Conservation (phyloP, 306 rosid genomes). For the Pachyrhizus erosus region DNA sequence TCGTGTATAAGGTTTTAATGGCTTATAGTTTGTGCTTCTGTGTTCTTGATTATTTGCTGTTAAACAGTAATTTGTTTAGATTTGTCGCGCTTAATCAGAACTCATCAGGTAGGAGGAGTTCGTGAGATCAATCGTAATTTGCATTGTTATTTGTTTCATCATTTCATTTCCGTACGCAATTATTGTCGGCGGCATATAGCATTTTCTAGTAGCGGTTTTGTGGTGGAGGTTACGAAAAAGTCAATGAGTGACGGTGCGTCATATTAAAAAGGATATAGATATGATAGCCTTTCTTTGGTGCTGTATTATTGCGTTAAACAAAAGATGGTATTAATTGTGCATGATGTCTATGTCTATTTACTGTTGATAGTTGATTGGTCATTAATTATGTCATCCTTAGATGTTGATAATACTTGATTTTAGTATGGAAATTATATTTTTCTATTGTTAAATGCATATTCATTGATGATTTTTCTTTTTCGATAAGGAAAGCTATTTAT, state of each 20-base stretch:
- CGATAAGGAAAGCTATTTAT: slow-evolving; percentile 15
- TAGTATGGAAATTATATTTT: slow-evolving; percentile 20
- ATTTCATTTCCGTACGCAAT: slow-evolving; percentile 23
- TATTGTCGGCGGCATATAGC: slow-evolving; percentile 39
- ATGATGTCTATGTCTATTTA: slow-evolving; percentile 40
- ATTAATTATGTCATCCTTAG: slow-evolving; percentile 35
- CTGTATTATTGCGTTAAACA: slow-evolving; percentile 31
- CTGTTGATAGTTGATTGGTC: slow-evolving; percentile 37
- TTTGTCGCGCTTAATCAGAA: slow-evolving; percentile 9
- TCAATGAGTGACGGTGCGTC: slow-evolving; percentile 18
- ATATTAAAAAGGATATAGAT: slow-evolving; percentile 16
- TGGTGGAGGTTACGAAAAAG: slow-evolving; percentile 32
- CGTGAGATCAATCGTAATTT: slow-evolving; percentile 19
- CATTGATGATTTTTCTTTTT: slow-evolving; percentile 3
- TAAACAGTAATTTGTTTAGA: slow-evolving; percentile 19
- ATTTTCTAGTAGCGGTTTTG: not conserved
- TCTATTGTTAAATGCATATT: slow-evolving; percentile 3
- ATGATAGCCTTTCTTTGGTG: slow-evolving; percentile 23
- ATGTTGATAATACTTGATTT: slow-evolving; percentile 31
- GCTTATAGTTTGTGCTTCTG: slow-evolving; percentile 1
- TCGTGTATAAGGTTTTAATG: not conserved
- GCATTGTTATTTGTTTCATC: not conserved
- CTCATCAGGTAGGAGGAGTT: not conserved
- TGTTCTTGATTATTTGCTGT: slow-evolving; percentile 20
- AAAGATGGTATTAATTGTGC: slow-evolving; percentile 38